phyloP scores from a whole-genome alignment of 306 rosid species.

The Citrullus amarus region DNA sequence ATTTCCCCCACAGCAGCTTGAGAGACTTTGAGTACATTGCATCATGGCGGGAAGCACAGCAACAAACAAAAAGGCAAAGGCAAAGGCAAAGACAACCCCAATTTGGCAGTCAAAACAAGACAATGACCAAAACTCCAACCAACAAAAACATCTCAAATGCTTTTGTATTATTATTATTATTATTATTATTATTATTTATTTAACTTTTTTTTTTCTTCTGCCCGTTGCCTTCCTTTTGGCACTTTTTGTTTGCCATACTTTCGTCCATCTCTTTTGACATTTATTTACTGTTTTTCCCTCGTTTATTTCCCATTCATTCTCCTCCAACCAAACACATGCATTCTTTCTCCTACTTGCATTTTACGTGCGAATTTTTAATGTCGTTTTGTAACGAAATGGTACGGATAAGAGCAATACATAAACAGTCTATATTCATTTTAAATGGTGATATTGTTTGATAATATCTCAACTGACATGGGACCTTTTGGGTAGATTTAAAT shows the following conservation, averaged over 20 bases:
- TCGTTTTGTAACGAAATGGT: not conserved
- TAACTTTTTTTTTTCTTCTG: not conserved
- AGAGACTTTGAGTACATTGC: not conserved
- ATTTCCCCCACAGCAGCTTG: not conserved
- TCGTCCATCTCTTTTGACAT: not conserved
- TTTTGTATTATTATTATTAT: not conserved
- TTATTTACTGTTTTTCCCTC: not conserved
- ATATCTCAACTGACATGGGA: not conserved
- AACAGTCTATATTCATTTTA: not conserved
- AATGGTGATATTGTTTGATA: not conserved
- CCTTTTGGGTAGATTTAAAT: not conserved
- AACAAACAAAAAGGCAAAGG: not conserved
- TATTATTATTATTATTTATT: too few species aligned
- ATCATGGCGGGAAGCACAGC: not conserved
- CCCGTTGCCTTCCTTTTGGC: constrained; percentile 4
- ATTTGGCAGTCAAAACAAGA: not conserved
- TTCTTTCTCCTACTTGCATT: not conserved
- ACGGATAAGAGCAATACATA: not conserved
- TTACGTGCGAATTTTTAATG: not conserved
- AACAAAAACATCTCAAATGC: not conserved
- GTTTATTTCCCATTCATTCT: not conserved
- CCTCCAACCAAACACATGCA: not conserved
- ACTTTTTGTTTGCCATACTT: not conserved
- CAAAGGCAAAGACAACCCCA: not conserved
- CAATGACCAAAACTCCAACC: not conserved